These are phyloP conservation scores for Phytophthora brassicae DNA, from an alignment of 352 stramenopile genomes.

Conservation along the genomic window DNA sequence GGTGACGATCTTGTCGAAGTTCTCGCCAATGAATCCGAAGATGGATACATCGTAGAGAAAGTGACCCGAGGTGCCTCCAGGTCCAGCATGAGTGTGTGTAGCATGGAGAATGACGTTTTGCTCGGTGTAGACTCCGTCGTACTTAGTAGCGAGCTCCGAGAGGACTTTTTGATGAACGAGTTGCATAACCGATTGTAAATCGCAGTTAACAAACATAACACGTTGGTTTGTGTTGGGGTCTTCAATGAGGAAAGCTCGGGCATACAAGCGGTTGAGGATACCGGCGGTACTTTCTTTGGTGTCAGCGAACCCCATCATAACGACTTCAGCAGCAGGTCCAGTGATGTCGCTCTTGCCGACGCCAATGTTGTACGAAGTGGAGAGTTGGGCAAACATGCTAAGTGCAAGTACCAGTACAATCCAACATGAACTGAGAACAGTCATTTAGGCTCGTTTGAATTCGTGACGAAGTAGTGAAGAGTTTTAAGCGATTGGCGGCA, in stretches of 20 bases:
- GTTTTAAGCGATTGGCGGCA: too few species aligned
- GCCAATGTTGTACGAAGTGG: background rate
- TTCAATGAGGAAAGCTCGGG: background rate
- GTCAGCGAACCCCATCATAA: background rate
- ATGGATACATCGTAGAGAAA: constrained; percentile 64
- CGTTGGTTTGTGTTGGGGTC: background rate
- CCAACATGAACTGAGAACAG: too few species aligned
- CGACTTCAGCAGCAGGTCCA: background rate
- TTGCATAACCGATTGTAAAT: background rate
- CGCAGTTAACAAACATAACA: background rate
- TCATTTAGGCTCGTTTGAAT: too few species aligned
- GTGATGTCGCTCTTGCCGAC: constrained; percentile 2
- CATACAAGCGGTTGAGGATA: background rate
- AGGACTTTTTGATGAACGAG: background rate
- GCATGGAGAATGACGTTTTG: constrained; percentile 75
- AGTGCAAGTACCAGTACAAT: too few species aligned
- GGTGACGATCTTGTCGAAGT: constrained; percentile 62
- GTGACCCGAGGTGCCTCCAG: constrained; percentile 74
- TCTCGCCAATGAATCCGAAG: constrained; percentile 46
- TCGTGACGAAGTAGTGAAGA: too few species aligned
- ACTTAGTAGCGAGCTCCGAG: background rate
- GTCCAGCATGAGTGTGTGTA: constrained; percentile 82
- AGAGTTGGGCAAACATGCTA: too few species aligned
- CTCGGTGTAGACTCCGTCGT: constrained; percentile 36
- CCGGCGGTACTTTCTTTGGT: background rate